Conservation (phyloP, 2,329 filamentous ascomycete genomes). For the Paramyrothecium roridum region DNA sequence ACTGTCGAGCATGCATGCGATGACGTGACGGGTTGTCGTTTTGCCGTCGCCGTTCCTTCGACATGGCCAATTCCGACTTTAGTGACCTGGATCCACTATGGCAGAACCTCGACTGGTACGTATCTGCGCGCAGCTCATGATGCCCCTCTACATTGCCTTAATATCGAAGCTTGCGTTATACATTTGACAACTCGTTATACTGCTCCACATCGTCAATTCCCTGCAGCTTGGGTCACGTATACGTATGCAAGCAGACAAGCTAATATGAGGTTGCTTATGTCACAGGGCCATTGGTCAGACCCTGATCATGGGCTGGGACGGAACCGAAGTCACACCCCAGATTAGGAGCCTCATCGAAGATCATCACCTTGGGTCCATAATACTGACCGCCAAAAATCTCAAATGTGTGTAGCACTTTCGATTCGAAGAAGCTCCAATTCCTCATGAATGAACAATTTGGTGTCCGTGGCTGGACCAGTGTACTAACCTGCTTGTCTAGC, state of each 20-base stretch:
- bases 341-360: constrained; percentile 78
- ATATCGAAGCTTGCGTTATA: constrained; percentile 8
- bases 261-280: constrained; percentile 22
- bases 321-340: constrained; percentile 77
- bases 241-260: too few relatives aligned
- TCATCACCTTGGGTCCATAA: constrained; percentile 84
- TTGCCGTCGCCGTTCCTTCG: constrained; percentile 20
- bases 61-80: constrained; percentile 31
- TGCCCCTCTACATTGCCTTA: constrained; percentile 1
- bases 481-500: constrained; percentile 49
- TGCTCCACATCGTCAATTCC: background rate
- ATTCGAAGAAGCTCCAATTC: background rate
- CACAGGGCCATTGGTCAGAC: constrained; percentile 69
- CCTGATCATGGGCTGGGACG: constrained; percentile 84
- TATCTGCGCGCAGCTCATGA: constrained; percentile 14
- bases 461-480: constrained; percentile 4
- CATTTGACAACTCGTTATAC: constrained; percentile 2
- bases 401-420: constrained; percentile 59
- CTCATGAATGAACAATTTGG: constrained; percentile 3
- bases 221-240: too few relatives aligned
- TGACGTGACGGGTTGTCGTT: constrained; percentile 19
- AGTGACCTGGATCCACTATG: constrained; percentile 58
- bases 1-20: constrained; percentile 11
- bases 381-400: constrained; percentile 79
- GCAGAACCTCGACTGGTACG: constrained; percentile 75